Conservation (phyloP, 2,329 filamentous ascomycete genomes). For the Apiospora aurea region DNA sequence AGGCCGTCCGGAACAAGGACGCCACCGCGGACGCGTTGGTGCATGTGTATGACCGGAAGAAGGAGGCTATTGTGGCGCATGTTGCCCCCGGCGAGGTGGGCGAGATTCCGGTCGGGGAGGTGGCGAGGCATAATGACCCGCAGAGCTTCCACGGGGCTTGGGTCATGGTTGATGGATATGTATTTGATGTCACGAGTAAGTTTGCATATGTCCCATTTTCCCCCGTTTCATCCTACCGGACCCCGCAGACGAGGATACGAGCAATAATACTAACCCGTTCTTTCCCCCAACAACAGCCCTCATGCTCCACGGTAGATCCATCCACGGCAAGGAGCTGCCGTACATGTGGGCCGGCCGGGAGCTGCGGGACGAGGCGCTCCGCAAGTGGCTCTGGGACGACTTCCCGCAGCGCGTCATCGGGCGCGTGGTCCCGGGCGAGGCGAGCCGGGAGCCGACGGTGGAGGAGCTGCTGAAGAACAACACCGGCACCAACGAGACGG, state of each 20-base stretch:
- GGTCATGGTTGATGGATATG: slow-evolving; percentile 23
- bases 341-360: slow-evolving; percentile 20
- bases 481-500: background rate
- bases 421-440: slow-evolving; percentile 20
- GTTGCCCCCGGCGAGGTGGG: slow-evolving; percentile 7
- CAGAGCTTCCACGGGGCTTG: slow-evolving; percentile 21
- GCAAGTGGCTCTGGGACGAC: slow-evolving; percentile 15
- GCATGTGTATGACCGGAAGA: slow-evolving; percentile 21
- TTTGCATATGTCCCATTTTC: too few species aligned
- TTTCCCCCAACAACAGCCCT: background rate
- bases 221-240: too few species aligned
- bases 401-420: slow-evolving; percentile 24
- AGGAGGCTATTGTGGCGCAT: slow-evolving; percentile 29
- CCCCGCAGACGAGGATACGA: too few species aligned
- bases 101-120: slow-evolving; percentile 28
- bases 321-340: slow-evolving; percentile 23
- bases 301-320: slow-evolving; percentile 24
- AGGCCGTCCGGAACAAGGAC: background rate
- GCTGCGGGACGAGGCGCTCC: slow-evolving; percentile 1
- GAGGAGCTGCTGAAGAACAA: background rate
- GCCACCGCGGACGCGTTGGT: slow-evolving; percentile 20
- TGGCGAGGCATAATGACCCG: slow-evolving; percentile 26
- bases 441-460: slow-evolving; percentile 11
- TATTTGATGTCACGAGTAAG: slow-evolving; percentile 31
- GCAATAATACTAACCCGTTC: too few species aligned